phyloP scores from a whole-genome alignment of 257 asterid genomes.

The Gardenia jasminoides region DNA sequence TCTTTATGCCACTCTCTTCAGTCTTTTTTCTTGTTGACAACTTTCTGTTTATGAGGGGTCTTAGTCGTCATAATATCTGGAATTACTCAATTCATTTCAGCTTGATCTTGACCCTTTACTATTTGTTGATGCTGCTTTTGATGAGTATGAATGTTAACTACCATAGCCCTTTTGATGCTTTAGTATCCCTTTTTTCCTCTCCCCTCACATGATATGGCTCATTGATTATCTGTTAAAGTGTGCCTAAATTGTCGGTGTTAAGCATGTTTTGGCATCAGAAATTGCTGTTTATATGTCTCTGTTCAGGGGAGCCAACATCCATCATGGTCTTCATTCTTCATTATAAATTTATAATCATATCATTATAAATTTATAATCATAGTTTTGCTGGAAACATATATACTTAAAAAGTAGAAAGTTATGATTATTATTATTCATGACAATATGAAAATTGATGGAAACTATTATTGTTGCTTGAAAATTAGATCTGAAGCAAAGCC shows the following conservation, averaged over 20 bases:
- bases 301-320: background rate
- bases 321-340: background rate
- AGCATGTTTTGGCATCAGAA: constrained; percentile 7
- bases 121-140: constrained; percentile 6
- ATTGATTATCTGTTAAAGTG: background rate
- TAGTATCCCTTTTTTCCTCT: constrained; percentile 3
- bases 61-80: background rate
- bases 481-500: background rate
- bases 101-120: background rate
- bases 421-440: too few relatives aligned
- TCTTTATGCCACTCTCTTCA: background rate
- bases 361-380: too few relatives aligned
- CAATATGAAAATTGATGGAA: too few relatives aligned
- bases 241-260: constrained; percentile 11
- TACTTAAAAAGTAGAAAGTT: too few relatives aligned
- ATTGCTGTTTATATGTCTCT: background rate
- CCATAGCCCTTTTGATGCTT: background rate
- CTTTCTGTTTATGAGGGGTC: background rate
- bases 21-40: background rate
- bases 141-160: background rate
- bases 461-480: background rate
- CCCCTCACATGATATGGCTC: constrained; percentile 24
- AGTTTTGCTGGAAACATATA: background rate
- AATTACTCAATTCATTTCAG: background rate
- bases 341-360: too few relatives aligned